Evolutionary conservation across 331 rosid species (phyloP).

Genomic region (Stylosanthes scabra): DNA sequence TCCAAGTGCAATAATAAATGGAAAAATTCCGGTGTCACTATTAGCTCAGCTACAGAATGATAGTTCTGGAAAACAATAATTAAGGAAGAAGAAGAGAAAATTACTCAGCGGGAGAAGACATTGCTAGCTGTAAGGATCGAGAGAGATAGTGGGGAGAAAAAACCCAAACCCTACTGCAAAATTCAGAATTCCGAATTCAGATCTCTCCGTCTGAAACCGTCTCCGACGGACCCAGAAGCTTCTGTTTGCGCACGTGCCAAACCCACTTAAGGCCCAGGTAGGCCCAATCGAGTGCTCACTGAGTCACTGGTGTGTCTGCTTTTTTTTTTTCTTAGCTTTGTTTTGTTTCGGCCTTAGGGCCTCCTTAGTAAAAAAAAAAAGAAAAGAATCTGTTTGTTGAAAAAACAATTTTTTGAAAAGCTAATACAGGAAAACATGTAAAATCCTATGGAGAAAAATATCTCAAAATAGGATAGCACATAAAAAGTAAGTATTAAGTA

Average conservation of each 20-base stretch:
- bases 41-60: neutral
- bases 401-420: too few relatives aligned
- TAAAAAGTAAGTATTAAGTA: too few relatives aligned
- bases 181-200: slow-evolving; percentile 20
- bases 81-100: slow-evolving; percentile 25
- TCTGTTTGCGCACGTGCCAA: slow-evolving; percentile 42
- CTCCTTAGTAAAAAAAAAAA: too few relatives aligned
- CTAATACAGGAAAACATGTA: too few relatives aligned
- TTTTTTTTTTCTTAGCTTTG: too few relatives aligned
- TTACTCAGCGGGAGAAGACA: slow-evolving; percentile 99
- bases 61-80: neutral
- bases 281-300: slow-evolving; percentile 35
- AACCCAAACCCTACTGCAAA: neutral
- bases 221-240: slow-evolving; percentile 39
- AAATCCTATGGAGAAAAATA: too few relatives aligned
- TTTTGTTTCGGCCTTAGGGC: too few relatives aligned
- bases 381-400: too few relatives aligned
- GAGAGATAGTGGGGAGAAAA: slow-evolving; percentile 38
- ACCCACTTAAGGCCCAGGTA: neutral
- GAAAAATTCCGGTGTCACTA: neutral
- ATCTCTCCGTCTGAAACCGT: slow-evolving; percentile 32
- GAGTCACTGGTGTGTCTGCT: too few relatives aligned
- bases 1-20: neutral
- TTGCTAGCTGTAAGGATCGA: slow-evolving; percentile 34
- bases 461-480: too few relatives aligned